Evolutionary conservation across 192 early-diverging fungal genomes (phyloP).

Genomic region (Oehlia diaphana): DNA sequence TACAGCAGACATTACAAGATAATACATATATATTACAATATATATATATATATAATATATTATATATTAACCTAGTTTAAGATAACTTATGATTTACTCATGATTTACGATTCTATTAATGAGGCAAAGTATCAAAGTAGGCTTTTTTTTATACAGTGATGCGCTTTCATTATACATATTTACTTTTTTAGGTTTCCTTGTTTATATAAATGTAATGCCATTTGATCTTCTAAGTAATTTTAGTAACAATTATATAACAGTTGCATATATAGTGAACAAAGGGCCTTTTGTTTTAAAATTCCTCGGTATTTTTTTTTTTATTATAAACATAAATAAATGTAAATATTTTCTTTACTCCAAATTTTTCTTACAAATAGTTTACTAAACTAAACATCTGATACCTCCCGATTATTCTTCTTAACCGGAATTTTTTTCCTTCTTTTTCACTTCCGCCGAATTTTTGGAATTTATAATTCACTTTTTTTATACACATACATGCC

Average conservation of each 20-base stretch:
- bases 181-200: background rate
- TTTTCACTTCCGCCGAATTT: background rate
- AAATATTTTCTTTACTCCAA: too few species aligned
- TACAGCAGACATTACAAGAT: too few species aligned
- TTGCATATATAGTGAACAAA: background rate
- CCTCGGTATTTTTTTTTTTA: too few species aligned
- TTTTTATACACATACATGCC: background rate
- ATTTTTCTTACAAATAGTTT: too few species aligned
- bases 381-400: too few species aligned
- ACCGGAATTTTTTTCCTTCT: too few species aligned
- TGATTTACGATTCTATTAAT: background rate
- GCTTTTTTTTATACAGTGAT: background rate
- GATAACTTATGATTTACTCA: background rate
- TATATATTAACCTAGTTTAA: background rate
- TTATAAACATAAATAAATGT: too few species aligned
- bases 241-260: background rate
- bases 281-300: too few species aligned
- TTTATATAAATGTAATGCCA: background rate
- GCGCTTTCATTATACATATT: background rate
- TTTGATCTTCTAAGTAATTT: background rate
- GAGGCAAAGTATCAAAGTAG: background rate
- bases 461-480: too few species aligned
- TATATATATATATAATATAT: too few species aligned
- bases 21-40: too few species aligned
- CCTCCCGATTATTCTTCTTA: too few species aligned